These are phyloP conservation scores for Candolleomyces eurysporus DNA, from an alignment of 768 basidiomycete genomes.

Conservation along the genomic window DNA sequence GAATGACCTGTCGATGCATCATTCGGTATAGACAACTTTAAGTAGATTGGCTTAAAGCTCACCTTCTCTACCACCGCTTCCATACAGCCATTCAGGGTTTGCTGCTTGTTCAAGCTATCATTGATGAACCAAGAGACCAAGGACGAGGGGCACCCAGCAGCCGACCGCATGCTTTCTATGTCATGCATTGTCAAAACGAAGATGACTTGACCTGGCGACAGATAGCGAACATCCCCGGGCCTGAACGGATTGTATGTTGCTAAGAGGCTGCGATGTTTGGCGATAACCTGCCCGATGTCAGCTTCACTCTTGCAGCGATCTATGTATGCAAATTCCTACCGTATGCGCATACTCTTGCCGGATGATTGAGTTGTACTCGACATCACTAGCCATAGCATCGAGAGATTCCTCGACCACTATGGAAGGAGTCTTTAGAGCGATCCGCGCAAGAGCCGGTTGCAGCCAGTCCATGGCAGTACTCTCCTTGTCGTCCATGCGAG, in stretches of 20 bases:
- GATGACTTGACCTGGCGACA: conserved; percentile 81
- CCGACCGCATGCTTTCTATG: conserved; percentile 83
- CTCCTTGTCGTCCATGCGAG: conserved; percentile 50
- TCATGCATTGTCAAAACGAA: conserved; percentile 86
- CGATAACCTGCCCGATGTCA: conserved; percentile 53
- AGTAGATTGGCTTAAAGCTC: conserved; percentile 1
- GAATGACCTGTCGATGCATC: conserved; percentile 59
- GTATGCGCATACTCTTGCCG: conserved; percentile 80
- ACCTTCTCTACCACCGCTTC: conserved; percentile 87
- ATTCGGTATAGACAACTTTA: conserved; percentile 9
- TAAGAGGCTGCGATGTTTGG: conserved; percentile 64
- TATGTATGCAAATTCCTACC: conserved; percentile 36
- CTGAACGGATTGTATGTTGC: conserved; percentile 65
- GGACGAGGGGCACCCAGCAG: conserved; percentile 75
- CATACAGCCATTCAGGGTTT: conserved; percentile 70
- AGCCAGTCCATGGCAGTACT: conserved; percentile 77
- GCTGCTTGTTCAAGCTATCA: conserved; percentile 73
- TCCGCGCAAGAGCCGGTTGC: conserved; percentile 68
- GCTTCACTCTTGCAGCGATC: neutral
- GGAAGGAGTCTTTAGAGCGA: conserved; percentile 83
- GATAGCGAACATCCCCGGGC: conserved; percentile 63
- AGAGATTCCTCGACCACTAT: conserved; percentile 80
- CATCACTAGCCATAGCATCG: conserved; percentile 81
- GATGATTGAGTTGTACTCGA: conserved; percentile 91
- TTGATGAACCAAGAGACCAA: conserved; percentile 87